Evolutionary conservation across 2,329 filamentous ascomycete species (phyloP).

Genomic region (Botrytis sinoallii): DNA sequence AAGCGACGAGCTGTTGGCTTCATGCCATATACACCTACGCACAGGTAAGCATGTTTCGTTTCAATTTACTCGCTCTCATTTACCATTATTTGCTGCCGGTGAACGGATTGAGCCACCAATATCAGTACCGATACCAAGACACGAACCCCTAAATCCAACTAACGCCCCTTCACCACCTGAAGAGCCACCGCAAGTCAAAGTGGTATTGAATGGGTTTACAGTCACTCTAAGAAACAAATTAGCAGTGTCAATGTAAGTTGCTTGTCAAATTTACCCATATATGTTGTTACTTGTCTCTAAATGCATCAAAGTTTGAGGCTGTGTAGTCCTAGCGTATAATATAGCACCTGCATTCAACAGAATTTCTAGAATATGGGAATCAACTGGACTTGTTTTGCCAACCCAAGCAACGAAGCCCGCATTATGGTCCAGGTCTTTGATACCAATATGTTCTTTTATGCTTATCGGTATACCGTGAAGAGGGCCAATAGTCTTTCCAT

Average conservation of each 20-base stretch:
- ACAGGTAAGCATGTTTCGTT: conserved; percentile 19
- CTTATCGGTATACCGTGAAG: conserved; percentile 49
- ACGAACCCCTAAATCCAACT: conserved; percentile 49
- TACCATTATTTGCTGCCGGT: conserved; percentile 48
- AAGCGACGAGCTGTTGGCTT: conserved; percentile 35
- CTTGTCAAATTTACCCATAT: conserved; percentile 39
- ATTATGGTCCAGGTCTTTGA: conserved; percentile 48
- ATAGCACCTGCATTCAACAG: conserved; percentile 48
- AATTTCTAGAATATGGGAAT: conserved; percentile 48
- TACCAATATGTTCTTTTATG: conserved; percentile 51
- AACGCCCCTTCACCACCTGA: conserved; percentile 57
- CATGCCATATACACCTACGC: conserved; percentile 35
- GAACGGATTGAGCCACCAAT: conserved; percentile 50
- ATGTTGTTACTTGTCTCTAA: conserved; percentile 50
- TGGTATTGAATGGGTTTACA: conserved; percentile 52
- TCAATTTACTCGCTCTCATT: background rate
- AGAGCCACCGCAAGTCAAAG: conserved; percentile 50
- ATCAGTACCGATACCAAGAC: conserved; percentile 53
- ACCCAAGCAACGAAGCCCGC: conserved; percentile 50
- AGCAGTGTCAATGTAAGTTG: background rate
- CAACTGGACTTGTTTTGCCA: conserved; percentile 43
- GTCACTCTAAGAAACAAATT: conserved; percentile 44
- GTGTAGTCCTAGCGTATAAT: conserved; percentile 51
- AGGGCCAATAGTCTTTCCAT: conserved; percentile 38
- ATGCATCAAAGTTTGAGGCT: conserved; percentile 55